Conservation (phyloP, 352 stramenopile genomes). For the Blastocystis sp. region DNA sequence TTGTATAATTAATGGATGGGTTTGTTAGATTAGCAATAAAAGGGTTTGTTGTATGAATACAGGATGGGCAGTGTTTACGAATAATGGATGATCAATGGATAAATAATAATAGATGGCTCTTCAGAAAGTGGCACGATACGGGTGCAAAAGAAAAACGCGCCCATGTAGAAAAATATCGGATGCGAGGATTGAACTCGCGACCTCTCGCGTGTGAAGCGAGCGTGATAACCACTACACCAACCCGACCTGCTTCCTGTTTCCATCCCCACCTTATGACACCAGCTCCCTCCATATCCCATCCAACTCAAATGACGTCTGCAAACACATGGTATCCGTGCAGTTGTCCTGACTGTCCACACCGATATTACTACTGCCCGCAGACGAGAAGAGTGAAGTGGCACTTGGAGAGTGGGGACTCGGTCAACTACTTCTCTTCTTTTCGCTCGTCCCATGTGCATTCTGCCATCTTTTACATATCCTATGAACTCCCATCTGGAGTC, state of each 20-base stretch:
- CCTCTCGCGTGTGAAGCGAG: conserved; percentile 28
- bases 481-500: background rate
- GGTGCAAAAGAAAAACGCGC: too few relatives aligned
- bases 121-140: too few relatives aligned
- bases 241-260: background rate
- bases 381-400: background rate
- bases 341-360: background rate
- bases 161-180: conserved; percentile 16
- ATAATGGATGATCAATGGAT: too few relatives aligned
- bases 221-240: conserved; percentile 48
- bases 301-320: background rate
- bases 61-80: too few relatives aligned
- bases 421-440: conserved; percentile 9
- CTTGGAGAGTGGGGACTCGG: background rate
- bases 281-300: background rate
- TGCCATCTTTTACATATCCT: conserved; percentile 54
- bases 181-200: conserved; percentile 41
- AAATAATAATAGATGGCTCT: too few relatives aligned
- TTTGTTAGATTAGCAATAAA: too few relatives aligned
- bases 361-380: conserved; percentile 9
- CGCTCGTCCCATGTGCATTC: background rate
- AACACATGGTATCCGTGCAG: conserved; percentile 12
- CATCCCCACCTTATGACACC: background rate
- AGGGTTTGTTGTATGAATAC: too few relatives aligned
- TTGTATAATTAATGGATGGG: too few relatives aligned